Base-by-base conservation (phyloP, 352 stramenopile species). In the Blastocystis sp. region DNA sequence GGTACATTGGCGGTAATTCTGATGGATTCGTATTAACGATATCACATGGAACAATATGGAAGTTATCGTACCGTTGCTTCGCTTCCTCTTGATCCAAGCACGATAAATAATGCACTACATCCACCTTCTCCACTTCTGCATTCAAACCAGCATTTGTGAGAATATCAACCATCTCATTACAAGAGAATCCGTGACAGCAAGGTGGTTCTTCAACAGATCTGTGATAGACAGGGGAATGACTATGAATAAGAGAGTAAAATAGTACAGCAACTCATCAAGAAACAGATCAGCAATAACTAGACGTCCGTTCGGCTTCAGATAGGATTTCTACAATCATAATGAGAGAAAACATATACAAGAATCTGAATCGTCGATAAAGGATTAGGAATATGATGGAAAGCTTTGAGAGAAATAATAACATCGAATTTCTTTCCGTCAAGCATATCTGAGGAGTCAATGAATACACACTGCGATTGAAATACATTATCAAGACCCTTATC, bases 361-460 rank as follows among this genome's bases (percentile, higher is more conserved):
- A 78, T 24, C 13, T 24, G 24, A 7, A 78, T 57, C 24, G 4
- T 54, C 15, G 37, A 11, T 7, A 58, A 30, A 22, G 66, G 73
- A 27, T 84, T 30, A n/a, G 73, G 73, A 42, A 84, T 69, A 37
- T 84, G 73, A 40, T 84, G 73, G 33, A 84, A 84, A 37, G 73
- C 53, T 53, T 84, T 84, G 0, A 84, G 73, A 17, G 73, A 84
- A 56, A 84, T 56, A 42, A 84, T 68, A 7, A 68, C 73, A 44
- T 84, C 73, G 51, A 84, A 84, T 17, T 66, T 35, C 42, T 48
- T 35, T 48, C 48, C 73, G 9, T 84, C 27, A 19, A 84, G 35
- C 51, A 53, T 33, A 68, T 64, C 73, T 84, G 53, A 6, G 15
- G 24, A 51, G 5, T 68, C 56, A 33, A 84, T 11, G n/a, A 84